phyloP scores from a whole-genome alignment of 2,329 filamentous ascomycete genomes.

The Dendrostoma leiphaemia region DNA sequence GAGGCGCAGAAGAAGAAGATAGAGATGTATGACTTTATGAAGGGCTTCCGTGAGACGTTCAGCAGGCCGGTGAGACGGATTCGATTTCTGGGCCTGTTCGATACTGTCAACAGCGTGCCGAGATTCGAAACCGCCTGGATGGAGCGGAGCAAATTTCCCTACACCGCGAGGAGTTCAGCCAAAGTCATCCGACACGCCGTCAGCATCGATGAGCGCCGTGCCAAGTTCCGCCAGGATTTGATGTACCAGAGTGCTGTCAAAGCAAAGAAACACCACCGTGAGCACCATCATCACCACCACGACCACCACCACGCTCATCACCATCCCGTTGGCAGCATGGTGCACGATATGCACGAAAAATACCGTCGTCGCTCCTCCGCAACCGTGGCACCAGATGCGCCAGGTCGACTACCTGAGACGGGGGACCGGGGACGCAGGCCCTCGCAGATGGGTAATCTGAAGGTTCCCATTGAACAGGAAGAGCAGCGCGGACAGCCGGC shows the following conservation, averaged over 20 bases:
- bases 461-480: background rate
- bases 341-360: slow-evolving; percentile 32
- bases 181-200: slow-evolving; percentile 68
- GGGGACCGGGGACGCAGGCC: slow-evolving; percentile 16
- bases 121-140: slow-evolving; percentile 75
- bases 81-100: slow-evolving; percentile 75
- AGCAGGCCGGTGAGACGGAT: slow-evolving; percentile 72
- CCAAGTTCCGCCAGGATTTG: slow-evolving; percentile 70
- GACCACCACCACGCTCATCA: slow-evolving; percentile 21
- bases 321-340: slow-evolving; percentile 18
- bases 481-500: slow-evolving; percentile 23
- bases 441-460: slow-evolving; percentile 2
- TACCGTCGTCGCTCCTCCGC: slow-evolving; percentile 27
- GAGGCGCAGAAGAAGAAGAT: slow-evolving; percentile 46
- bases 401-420: background rate
- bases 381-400: background rate
- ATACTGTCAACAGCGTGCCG: slow-evolving; percentile 79
- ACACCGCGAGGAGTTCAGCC: slow-evolving; percentile 57
- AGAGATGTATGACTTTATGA: slow-evolving; percentile 73
- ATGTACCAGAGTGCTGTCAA: slow-evolving; percentile 50
- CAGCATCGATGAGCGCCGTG: slow-evolving; percentile 67
- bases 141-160: slow-evolving; percentile 75
- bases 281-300: slow-evolving; percentile 20
- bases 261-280: slow-evolving; percentile 20
- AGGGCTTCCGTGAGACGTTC: slow-evolving; percentile 78